phyloP scores from a whole-genome alignment of 495 filamentous ascomycete genomes.

The Friedmanniomyces endolithicus region DNA sequence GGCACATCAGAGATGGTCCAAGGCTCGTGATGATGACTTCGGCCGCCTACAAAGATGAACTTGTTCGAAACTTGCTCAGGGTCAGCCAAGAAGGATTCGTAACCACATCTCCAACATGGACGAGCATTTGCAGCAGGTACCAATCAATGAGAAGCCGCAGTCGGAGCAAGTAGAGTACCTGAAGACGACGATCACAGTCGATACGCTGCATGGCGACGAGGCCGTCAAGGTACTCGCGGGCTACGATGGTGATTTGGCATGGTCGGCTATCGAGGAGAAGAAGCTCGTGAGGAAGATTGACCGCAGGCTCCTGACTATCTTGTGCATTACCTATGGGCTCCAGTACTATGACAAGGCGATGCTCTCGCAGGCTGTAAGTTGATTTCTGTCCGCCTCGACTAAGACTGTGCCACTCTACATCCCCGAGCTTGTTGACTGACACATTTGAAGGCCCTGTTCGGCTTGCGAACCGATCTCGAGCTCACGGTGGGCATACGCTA shows the following conservation, averaged over 20 bases:
- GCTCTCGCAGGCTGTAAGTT: constrained; percentile 27
- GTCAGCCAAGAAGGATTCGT: neutral
- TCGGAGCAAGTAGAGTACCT: neutral
- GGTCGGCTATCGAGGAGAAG: constrained; percentile 31
- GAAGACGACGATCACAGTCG: constrained; percentile 16
- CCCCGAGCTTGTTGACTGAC: neutral
- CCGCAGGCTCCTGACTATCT: constrained; percentile 37
- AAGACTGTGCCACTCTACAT: neutral
- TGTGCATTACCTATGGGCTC: constrained; percentile 39
- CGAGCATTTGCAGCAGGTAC: neutral
- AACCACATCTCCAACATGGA: neutral
- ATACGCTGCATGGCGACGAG: constrained; percentile 37
- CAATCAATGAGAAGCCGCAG: neutral
- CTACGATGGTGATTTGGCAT: constrained; percentile 34
- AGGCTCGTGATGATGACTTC: neutral
- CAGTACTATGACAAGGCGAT: constrained; percentile 36
- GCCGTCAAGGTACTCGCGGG: constrained; percentile 31
- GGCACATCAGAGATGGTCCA: neutral
- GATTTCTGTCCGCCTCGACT: no score
- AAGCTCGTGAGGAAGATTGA: constrained; percentile 33
- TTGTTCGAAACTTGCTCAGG: neutral
- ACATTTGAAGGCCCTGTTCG: neutral
- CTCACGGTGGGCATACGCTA: constrained; percentile 28
- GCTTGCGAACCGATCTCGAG: constrained; percentile 1
- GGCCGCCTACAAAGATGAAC: neutral